Base-by-base conservation (phyloP, 371 early-diverging fungal species). In the Syncephalis plumigaleata region DNA sequence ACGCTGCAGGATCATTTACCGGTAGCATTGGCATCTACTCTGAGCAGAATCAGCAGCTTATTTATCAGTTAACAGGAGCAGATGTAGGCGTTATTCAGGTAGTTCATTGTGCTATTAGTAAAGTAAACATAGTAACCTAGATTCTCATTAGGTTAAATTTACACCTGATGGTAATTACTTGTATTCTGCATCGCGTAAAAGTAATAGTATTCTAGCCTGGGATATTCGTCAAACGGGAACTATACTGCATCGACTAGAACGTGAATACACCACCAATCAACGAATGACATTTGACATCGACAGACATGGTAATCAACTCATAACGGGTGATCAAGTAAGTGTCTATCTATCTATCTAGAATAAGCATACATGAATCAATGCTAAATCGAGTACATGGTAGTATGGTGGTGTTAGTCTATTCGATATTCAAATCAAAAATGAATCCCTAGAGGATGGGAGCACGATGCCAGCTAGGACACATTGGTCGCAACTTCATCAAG, bases 181-280 rank as follows among this genome's bases (percentile, higher is more conserved):
- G 17, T 83, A 67, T 48, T 64, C 75, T 0, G 73, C 71, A 7
- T 71, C 73, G 3, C 66, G 83, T 16, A 66, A 68, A 42, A 54
- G 69, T 4, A 51, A 73, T 24, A 45, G 18, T 11, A 71, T 83
- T 15, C 52, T 61, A 1, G 77, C 76, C 48, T 80, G 83, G 81
- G 83, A 83, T 61, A 70, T 80, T 36, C 68, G 83, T 8, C 67
- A 79, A 40, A 69, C 79, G 5, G 73, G 69, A 5, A 63, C 75
- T 18, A 56, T 73, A 0, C 45, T 80, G 23, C 67, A 59, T 45
- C 58, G 64, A 13, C 48, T 74, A 9, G 59, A 64, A 11, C 56
- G 83, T 5, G 55, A 58, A 9, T 73, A 75, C 0, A 65, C 63
- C 36, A 71, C 76, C 17, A 83, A 79, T 50, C 83, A 83, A 54